phyloP scores from a whole-genome alignment of 148 eudicot genomes.

The Selenicereus undatus region DNA sequence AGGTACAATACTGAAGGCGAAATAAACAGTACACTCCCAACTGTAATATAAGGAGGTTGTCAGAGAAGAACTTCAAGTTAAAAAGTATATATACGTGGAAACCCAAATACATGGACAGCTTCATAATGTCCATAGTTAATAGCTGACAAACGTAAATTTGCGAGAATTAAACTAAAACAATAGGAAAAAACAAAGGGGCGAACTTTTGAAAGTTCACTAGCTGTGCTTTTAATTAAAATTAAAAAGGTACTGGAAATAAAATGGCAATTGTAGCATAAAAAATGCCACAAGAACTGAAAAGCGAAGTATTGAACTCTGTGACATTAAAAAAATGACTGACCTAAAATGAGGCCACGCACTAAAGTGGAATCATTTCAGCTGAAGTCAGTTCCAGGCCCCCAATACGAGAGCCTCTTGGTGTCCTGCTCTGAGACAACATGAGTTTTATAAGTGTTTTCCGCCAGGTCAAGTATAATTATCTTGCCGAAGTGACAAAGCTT shows the following conservation, averaged over 20 bases:
- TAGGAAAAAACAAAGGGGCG: neutral
- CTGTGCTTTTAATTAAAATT: conserved; percentile 28
- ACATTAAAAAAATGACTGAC: conserved; percentile 81
- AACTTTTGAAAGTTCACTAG: conserved; percentile 28
- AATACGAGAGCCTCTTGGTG: conserved; percentile 92
- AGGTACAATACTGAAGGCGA: neutral
- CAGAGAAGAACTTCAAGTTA: neutral
- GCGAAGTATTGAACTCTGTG: conserved; percentile 35
- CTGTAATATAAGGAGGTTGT: neutral
- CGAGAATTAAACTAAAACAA: conserved; percentile 14
- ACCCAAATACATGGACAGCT: conserved; percentile 13
- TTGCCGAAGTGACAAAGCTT: conserved; percentile 58
- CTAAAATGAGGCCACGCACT: conserved; percentile 94
- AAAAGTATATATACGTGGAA: neutral
- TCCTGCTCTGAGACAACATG: conserved; percentile 97
- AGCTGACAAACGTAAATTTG: conserved; percentile 17
- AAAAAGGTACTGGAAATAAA: conserved; percentile 35
- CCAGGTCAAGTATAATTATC: conserved; percentile 42
- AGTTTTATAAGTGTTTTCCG: conserved; percentile 65
- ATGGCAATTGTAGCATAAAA: conserved; percentile 43
- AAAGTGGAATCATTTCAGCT: conserved; percentile 95
- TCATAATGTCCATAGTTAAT: neutral
- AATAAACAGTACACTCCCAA: neutral
- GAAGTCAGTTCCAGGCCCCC: conserved; percentile 98
- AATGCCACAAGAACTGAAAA: conserved; percentile 57